Conservation (phyloP, 345 rosid genomes). For the Eucalyptus victrix region DNA sequence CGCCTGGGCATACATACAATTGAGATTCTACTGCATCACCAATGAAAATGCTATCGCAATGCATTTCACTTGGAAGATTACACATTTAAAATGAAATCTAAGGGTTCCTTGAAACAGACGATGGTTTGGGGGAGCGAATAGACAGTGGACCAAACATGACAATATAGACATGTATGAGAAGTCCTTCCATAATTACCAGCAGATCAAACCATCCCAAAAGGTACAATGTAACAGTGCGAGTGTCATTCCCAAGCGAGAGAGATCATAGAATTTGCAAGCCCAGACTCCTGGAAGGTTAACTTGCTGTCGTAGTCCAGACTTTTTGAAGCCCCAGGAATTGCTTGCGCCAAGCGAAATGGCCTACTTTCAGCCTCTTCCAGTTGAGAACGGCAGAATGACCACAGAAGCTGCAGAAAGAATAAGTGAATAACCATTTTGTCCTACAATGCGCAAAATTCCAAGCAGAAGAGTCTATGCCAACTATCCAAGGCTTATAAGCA, state of each 20-base stretch:
- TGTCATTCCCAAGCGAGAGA: slow-evolving; percentile 62
- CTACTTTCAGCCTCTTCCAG: slow-evolving; percentile 46
- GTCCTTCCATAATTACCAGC: background rate
- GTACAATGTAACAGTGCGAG: background rate
- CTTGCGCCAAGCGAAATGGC: slow-evolving; percentile 67
- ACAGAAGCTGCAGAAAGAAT: slow-evolving; percentile 49
- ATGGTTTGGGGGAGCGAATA: background rate
- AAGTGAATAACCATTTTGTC: background rate
- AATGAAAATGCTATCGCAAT: background rate
- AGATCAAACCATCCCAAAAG: background rate
- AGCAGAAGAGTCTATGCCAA: background rate
- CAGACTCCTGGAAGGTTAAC: slow-evolving; percentile 71
- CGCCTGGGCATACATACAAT: background rate
- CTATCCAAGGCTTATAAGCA: background rate
- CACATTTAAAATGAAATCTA: background rate
- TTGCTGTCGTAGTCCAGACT: slow-evolving; percentile 55
- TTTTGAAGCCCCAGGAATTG: slow-evolving; percentile 82
- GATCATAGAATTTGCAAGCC: slow-evolving; percentile 86
- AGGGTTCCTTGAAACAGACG: background rate
- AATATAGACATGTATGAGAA: background rate
- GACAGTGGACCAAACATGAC: background rate
- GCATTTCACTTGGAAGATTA: background rate
- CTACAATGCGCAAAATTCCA: background rate
- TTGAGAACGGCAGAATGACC: slow-evolving; percentile 81
- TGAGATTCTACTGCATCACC: background rate